Conservation (phyloP, 2,329 filamentous ascomycete genomes). For the Paracamarosporium sp. region DNA sequence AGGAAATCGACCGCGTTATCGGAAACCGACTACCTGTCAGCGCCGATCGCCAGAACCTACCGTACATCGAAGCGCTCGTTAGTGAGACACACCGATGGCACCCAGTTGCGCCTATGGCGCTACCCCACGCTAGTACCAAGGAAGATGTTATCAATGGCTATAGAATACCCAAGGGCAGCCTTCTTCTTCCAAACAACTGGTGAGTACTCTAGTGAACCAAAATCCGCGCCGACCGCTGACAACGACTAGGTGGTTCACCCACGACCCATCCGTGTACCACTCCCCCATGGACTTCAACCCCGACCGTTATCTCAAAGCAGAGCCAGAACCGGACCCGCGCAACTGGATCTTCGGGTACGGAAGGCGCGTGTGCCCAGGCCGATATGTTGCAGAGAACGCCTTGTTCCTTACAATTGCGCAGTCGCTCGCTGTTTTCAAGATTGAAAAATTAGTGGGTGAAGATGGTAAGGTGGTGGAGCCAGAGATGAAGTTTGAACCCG, state of each 20-base stretch:
- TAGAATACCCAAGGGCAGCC: slow-evolving; percentile 49
- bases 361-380: slow-evolving; percentile 52
- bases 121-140: slow-evolving; percentile 38
- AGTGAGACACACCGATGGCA: slow-evolving; percentile 54
- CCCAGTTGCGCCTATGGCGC: slow-evolving; percentile 35
- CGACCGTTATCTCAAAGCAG: slow-evolving; percentile 45
- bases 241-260: slow-evolving; percentile 47
- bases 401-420: slow-evolving; percentile 53
- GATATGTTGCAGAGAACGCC: slow-evolving; percentile 50
- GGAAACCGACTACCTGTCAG: slow-evolving; percentile 57
- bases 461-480: slow-evolving; percentile 47
- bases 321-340: slow-evolving; percentile 47
- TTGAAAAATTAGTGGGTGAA: slow-evolving; percentile 39
- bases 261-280: slow-evolving; percentile 46
- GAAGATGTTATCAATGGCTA: slow-evolving; percentile 48
- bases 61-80: slow-evolving; percentile 41
- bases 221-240: neutral
- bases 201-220: slow-evolving; percentile 13
- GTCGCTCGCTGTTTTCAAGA: slow-evolving; percentile 55
- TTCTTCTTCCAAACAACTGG: slow-evolving; percentile 48
- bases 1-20: slow-evolving; percentile 56
- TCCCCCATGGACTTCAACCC: slow-evolving; percentile 52
- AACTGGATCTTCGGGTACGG: slow-evolving; percentile 49
- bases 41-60: slow-evolving; percentile 53
- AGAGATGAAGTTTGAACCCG: slow-evolving; percentile 43